phyloP scores from a whole-genome alignment of 768 basidiomycete genomes.

The Pisolithus albus region DNA sequence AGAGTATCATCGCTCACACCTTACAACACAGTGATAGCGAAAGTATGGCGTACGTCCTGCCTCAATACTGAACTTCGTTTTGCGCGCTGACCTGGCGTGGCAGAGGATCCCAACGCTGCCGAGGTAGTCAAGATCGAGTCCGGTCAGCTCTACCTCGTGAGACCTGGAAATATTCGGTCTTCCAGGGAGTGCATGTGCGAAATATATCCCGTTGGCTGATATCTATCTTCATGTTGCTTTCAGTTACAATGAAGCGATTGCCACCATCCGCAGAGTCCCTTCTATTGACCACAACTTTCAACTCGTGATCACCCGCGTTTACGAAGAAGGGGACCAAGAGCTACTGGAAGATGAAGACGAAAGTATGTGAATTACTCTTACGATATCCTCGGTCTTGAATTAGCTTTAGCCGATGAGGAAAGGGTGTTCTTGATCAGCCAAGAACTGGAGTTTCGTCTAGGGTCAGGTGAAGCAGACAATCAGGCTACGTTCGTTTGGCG shows the following conservation, averaged over 20 bases:
- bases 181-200: constrained; percentile 95
- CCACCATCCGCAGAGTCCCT: constrained; percentile 82
- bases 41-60: constrained; percentile 83
- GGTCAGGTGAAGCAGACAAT: constrained; percentile 60
- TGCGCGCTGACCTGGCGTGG: constrained; percentile 21
- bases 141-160: constrained; percentile 85
- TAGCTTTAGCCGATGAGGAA: constrained; percentile 78
- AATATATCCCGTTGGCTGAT: neutral
- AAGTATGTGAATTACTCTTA: constrained; percentile 40
- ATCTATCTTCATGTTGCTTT: constrained; percentile 1
- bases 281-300: constrained; percentile 76
- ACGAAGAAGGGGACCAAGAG: constrained; percentile 95
- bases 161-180: constrained; percentile 86
- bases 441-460: constrained; percentile 79
- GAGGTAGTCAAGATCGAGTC: constrained; percentile 93
- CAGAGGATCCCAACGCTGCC: constrained; percentile 90
- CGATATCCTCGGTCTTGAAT: constrained; percentile 2
- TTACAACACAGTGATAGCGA: constrained; percentile 61
- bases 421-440: constrained; percentile 87
- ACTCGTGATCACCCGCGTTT: constrained; percentile 92
- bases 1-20: constrained; percentile 15
- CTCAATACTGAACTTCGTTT: constrained; percentile 10
- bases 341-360: constrained; percentile 91
- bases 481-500: constrained; percentile 87
- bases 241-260: constrained; percentile 95